These are phyloP conservation scores for Euphrasia arctica DNA, from an alignment of 305 asterid genomes.

Conservation along the genomic window DNA sequence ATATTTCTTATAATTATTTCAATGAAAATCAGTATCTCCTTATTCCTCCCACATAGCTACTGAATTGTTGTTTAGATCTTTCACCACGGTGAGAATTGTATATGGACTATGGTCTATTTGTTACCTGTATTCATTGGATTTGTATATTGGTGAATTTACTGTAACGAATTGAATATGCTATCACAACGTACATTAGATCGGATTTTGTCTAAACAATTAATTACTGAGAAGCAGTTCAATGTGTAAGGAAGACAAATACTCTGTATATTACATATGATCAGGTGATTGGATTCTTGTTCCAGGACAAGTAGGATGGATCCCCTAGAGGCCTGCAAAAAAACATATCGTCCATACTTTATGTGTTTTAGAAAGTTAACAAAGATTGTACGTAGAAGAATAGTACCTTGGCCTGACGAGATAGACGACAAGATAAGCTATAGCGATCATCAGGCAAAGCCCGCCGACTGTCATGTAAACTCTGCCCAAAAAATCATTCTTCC, in stretches of 20 bases:
- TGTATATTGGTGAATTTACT: no score
- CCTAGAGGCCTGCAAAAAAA: constrained; percentile 44
- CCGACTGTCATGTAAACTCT: constrained; percentile 56
- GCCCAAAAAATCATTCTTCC: constrained; percentile 66
- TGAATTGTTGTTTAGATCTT: not conserved
- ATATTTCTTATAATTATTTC: constrained; percentile 1
- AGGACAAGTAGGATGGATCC: constrained; percentile 46
- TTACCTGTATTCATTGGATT: no score
- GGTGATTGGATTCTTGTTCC: constrained; percentile 37
- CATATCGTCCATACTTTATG: not conserved
- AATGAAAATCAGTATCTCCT: constrained; percentile 20
- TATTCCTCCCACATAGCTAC: constrained; percentile 38
- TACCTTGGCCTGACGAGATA: constrained; percentile 68
- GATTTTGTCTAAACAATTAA: no score
- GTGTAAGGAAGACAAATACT: not conserved
- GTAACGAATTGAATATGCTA: no score
- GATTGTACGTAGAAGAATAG: not conserved
- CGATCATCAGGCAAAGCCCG: constrained; percentile 51
- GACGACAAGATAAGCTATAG: constrained; percentile 40
- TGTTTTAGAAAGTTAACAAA: not conserved
- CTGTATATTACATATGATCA: constrained; percentile 3
- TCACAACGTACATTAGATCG: no score
- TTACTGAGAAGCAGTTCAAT: no score
- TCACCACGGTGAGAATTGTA: no score
- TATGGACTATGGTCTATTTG: no score